Evolutionary conservation across 2,329 filamentous ascomycete genomes (phyloP).

Genomic region (Colletotrichum acutatum): DNA sequence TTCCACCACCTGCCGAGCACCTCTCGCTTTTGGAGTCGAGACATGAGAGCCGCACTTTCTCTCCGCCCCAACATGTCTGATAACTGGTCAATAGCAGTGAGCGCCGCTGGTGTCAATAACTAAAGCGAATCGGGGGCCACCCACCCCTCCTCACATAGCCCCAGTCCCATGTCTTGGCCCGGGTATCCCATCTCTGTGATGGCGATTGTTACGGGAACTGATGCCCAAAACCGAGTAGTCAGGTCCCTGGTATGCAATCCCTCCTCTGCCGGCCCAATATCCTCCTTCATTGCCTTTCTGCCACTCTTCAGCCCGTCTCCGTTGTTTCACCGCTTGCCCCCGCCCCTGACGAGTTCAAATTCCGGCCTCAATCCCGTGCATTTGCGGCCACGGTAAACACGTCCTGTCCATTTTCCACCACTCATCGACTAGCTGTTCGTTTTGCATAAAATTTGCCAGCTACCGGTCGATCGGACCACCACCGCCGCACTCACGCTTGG

Average conservation of each 20-base stretch:
- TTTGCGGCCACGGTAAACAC: not conserved
- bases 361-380: conserved; percentile 28
- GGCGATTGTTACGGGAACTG: conserved; percentile 14
- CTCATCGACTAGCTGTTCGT: conserved; percentile 24
- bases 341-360: conserved; percentile 33
- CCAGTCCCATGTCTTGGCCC: not conserved
- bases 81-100: not conserved
- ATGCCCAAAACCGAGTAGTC: conserved; percentile 14
- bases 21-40: not conserved
- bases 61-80: not conserved
- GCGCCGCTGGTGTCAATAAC: not conserved
- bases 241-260: conserved; percentile 4
- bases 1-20: not conserved
- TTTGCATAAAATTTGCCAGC: conserved; percentile 11
- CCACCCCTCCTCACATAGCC: not conserved
- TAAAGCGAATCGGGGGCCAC: not conserved
- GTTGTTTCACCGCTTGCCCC: conserved; percentile 30
- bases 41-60: conserved; percentile 16
- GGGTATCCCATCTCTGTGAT: not conserved
- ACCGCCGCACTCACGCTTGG: not conserved
- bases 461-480: conserved; percentile 8
- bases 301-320: conserved; percentile 11
- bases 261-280: conserved; percentile 26
- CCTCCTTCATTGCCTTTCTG: conserved; percentile 16
- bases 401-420: conserved; percentile 30